These are phyloP conservation scores for Micractinium conductrix DNA, from an alignment of 139 green algal species.

Conservation along the genomic window DNA sequence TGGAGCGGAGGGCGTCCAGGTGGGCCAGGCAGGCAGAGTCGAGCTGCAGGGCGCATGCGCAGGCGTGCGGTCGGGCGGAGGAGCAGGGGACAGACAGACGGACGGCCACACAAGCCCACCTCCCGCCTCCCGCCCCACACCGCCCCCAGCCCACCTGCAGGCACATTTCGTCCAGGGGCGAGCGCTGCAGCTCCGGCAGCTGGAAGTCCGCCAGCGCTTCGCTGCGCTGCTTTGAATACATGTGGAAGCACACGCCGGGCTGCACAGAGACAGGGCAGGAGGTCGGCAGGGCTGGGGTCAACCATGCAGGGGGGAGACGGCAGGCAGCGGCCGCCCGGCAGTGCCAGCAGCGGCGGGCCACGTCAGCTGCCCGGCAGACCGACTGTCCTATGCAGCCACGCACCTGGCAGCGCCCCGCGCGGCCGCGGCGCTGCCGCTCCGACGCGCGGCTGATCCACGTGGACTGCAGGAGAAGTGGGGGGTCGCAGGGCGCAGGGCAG, in stretches of 20 bases:
- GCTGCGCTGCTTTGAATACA: slow-evolving; percentile 75
- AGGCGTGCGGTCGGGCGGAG: too few relatives aligned
- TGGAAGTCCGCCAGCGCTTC: slow-evolving; percentile 58
- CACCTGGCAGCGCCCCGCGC: slow-evolving; percentile 77
- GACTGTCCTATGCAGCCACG: neutral
- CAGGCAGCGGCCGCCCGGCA: too few relatives aligned
- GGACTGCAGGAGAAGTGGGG: slow-evolving; percentile 27
- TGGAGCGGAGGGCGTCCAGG: too few relatives aligned
- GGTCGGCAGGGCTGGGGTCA: neutral
- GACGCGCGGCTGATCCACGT: slow-evolving; percentile 64
- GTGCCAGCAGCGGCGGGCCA: too few relatives aligned
- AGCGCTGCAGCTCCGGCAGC: slow-evolving; percentile 68
- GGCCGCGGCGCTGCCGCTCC: slow-evolving; percentile 76
- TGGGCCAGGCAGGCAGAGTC: neutral
- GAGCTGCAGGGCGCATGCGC: neutral
- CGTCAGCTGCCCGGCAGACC: too few relatives aligned
- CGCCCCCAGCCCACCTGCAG: slow-evolving; percentile 53
- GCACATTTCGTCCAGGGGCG: slow-evolving; percentile 70
- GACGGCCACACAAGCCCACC: too few relatives aligned
- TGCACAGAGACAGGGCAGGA: slow-evolving; percentile 5
- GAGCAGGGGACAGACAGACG: too few relatives aligned
- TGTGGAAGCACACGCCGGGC: slow-evolving; percentile 81
- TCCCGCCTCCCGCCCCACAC: neutral
- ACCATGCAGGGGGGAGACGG: too few relatives aligned
- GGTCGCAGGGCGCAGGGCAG: neutral